Evolutionary conservation across 1,284 basidiomycete genomes (phyloP), one percentile per base, ranked within the genome.

Genomic region (Sanghuangporus sanghuang): DNA sequence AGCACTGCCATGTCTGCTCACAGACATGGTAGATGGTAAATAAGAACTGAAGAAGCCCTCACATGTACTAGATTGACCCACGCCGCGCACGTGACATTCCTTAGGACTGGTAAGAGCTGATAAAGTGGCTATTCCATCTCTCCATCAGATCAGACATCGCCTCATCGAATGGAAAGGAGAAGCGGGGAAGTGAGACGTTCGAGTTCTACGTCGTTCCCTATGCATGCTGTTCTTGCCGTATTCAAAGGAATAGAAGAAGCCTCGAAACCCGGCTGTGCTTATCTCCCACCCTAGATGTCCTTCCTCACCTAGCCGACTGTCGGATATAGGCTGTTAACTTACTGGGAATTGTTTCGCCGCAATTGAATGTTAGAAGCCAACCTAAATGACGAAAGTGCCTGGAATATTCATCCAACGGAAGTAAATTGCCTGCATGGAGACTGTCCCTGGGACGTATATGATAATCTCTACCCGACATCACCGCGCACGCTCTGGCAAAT

Each of bases 1-100:
- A 12, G 39, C 48, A 50, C 62, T 63, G n/a, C 23, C 57, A 49
- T 59, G 62, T 23, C 62, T 48, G 16, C 57, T 59, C 27, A 27
- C 9, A 16, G 57, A 57, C 62, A 63, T 63, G 44, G 44, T n/a
- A n/a, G 44, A 46, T n/a, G 44, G 21, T n/a, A 18, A 46, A 18
- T n/a, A 46, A 46, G 44, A n/a, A 16, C 16, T 46, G 16, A 42
- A 42, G 40, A 12, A 12, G 11, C 11, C 40, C n/a, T 12, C 11
- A 42, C 23, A 1, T 23, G 11, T 9, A n/a, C n/a, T n/a, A n/a
- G n/a, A n/a, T n/a, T n/a, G n/a, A n/a, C n/a, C 44, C 44, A 46
- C 9, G 49, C 6, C 27, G 27, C 49, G 27, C 49, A 52, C 49
- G 49, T 52, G 49, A 35, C 49, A n/a, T 16, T 46, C 16, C 44